Conservation (phyloP, 2,329 filamentous ascomycete genomes). For the Arthrobotrys sphaeroides region DNA sequence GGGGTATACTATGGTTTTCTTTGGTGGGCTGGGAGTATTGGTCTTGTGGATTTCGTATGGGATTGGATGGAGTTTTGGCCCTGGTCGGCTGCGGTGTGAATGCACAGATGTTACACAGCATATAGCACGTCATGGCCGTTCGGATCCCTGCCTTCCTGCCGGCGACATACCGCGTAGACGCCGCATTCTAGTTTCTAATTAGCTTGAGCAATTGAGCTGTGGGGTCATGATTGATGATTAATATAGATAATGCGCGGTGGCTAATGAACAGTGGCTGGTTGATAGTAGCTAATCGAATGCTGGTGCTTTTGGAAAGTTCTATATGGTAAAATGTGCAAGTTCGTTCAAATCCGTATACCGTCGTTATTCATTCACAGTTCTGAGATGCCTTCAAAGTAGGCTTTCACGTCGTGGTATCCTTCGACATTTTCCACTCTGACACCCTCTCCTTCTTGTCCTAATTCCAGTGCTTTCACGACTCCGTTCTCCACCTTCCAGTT, state of each 20-base stretch:
- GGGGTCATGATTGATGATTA: too few relatives aligned
- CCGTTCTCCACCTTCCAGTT: constrained; percentile 66
- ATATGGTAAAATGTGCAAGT: background rate
- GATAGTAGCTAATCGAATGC: too few relatives aligned
- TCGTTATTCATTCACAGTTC: background rate
- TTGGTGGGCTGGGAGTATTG: too few relatives aligned
- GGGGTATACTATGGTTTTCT: too few relatives aligned
- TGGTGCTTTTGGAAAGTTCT: background rate
- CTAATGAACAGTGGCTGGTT: too few relatives aligned
- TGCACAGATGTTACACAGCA: background rate
- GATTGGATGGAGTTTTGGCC: background rate
- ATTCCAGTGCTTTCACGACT: constrained; percentile 74
- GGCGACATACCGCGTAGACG: background rate
- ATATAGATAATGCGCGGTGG: too few relatives aligned
- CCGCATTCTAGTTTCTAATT: background rate
- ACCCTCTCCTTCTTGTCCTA: constrained; percentile 78
- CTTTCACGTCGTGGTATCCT: constrained; percentile 52
- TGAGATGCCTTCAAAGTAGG: constrained; percentile 15
- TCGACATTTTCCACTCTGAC: constrained; percentile 59
- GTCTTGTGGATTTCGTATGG: too few relatives aligned
- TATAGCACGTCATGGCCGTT: background rate
- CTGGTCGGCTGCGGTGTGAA: background rate
- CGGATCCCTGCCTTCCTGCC: background rate
- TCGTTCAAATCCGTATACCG: background rate
- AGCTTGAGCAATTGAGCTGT: too few relatives aligned